Base-by-base conservation (phyloP, 2,329 filamentous ascomycete genomes). In the Fusarium cicatricum region DNA sequence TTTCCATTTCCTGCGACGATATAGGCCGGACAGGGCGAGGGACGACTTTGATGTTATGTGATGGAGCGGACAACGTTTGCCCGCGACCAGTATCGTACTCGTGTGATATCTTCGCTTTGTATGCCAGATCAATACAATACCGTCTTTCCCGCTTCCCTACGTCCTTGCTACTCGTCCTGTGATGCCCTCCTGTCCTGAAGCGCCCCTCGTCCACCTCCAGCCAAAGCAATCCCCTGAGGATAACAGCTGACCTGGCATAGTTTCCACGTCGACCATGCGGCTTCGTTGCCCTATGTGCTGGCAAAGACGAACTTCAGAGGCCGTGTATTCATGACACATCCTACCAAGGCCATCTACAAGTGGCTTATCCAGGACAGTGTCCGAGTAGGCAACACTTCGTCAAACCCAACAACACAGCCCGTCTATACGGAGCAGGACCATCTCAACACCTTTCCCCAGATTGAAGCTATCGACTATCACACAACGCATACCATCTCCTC, bases 331-430 rank as follows among this genome's bases (percentile, higher is more conserved):
- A 99, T 98, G 94, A 99, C 95, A 45, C 95, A 99, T 80, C 92
- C 95, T 2, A 99, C 95, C 40, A 98, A 99, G 76, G 95, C 95
- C 68, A 99, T 99, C 73, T 99, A 99, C 84, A 98, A 98, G 78
- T 98, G 95, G 94, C 86, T 98, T 45, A 97, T 98, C 60, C 92
- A 97, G 75, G 95, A 99, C 76, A 96, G 92, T 65, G 91, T 99
- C 38, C 89, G 95, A 55, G 93, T 99, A 26, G 90, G 89, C 72
- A 90, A 87, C 70, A 87, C 84, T 5, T 86, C 85, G 2, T 86
- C 85, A 10, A 85, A 85, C 62, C 78, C 81, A 48, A 82, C 80
- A 0, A 82, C 90, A 69, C 83, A 95, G 81, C 82, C 91, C 71
- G 86, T 98, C 39, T 99, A 97, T 74, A 97, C 92, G 2, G 95